Evolutionary conservation across 2,329 filamentous ascomycete genomes (phyloP), one percentile per base, ranked within the genome.

Genomic region (Diaporthe citri): DNA sequence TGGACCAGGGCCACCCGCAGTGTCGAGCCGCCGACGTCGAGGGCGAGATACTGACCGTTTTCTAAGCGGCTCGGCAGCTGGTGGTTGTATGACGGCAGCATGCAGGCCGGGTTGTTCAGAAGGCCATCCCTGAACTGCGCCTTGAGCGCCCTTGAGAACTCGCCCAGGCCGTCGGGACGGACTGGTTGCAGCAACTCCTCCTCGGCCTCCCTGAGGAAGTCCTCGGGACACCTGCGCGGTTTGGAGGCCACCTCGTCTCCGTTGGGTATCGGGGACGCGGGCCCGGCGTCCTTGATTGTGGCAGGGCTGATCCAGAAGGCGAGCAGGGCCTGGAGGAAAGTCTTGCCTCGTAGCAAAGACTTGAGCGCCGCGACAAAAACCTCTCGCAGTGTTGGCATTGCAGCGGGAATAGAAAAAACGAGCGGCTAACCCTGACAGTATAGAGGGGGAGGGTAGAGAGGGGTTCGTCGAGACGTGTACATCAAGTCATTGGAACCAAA

Each of bases 1-100:
- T 92, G 87, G 60, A 93, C 90, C 78, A 93, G 80, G 8, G 90
- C 92, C 41, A 94, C 90, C 71, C 92, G 87, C 76, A 93, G 84
- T 15, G 91, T 94, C 51, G 92, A 93, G 2, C 92, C 92, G 51
- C 92, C 92, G n/a, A 94, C 90, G 80, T 94, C 92, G 51, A 93
- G 84, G 31, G 91, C 90, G 71, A 93, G 84, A 80, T 88, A 93
- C 71, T 87, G 88, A 36, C 92, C 92, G 57, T 80, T 81, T 79
- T 93, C 92, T 62, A 85, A 81, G 70, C 92, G 92, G n/a, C 83
- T 87, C 1, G 92, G 92, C 8, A 93, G 85, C 77, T 90, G 88
- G 78, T 92, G 88, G 84, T 89, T 93, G 84, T 91, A 93, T 17
- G 91, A 92, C 2, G 91, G 91, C 28, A 93, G 86, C 91, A 93